These are phyloP conservation scores for Dactylellina haptotyla DNA, from an alignment of 2,329 filamentous ascomycete genomes.

Conservation along the genomic window DNA sequence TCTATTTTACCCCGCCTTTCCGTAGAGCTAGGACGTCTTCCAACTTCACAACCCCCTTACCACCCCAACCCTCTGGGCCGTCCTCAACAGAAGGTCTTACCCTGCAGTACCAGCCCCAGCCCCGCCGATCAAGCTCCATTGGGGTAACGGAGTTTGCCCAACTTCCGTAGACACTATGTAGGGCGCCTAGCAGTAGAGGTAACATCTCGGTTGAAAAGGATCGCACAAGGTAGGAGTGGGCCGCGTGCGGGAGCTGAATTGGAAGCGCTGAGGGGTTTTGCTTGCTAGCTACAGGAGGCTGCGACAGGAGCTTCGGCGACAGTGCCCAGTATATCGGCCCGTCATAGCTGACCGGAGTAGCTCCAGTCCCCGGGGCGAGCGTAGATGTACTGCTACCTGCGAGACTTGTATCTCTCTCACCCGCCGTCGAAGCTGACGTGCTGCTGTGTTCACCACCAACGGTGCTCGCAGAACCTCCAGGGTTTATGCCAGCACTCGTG, in stretches of 20 bases:
- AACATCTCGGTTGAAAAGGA: conserved; percentile 32
- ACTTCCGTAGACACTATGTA: conserved; percentile 44
- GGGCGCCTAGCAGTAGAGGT: conserved; percentile 35
- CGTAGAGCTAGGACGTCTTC: conserved; percentile 33
- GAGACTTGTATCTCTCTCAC: conserved; percentile 2
- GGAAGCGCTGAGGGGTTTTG: conserved; percentile 49
- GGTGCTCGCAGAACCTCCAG: conserved; percentile 19
- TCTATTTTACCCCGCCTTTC: conserved; percentile 49
- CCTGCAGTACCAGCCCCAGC: conserved; percentile 46
- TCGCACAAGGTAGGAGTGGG: conserved; percentile 34
- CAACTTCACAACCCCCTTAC: conserved; percentile 34
- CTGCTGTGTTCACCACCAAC: conserved; percentile 3
- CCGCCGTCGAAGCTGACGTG: background rate
- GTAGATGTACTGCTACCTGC: conserved; percentile 7
- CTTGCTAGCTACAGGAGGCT: conserved; percentile 31
- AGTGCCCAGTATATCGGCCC: conserved; percentile 47
- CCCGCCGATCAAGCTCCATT: conserved; percentile 34
- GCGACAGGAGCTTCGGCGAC: conserved; percentile 25
- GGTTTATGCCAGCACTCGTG: conserved; percentile 30
- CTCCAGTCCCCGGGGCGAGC: background rate
- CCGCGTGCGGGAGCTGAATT: conserved; percentile 46
- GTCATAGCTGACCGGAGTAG: background rate
- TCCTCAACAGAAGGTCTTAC: conserved; percentile 44
- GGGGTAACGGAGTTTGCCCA: conserved; percentile 35
- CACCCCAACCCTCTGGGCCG: conserved; percentile 51